These are phyloP conservation scores for Tolypocladium cylindrosporum DNA, from an alignment of 2,329 filamentous ascomycete species.

Conservation along the genomic window DNA sequence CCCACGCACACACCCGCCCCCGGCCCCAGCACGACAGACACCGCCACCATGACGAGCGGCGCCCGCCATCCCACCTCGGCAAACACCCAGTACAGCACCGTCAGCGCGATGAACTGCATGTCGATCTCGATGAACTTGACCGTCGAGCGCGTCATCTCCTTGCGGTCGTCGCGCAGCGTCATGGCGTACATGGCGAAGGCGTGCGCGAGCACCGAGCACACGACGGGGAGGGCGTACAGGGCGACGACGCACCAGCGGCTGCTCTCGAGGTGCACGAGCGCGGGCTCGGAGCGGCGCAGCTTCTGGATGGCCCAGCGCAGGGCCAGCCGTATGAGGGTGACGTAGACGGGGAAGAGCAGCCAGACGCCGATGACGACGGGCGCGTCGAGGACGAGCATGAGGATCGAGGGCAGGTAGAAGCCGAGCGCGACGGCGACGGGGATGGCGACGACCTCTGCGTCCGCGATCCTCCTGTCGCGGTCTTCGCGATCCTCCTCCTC, in stretches of 20 bases:
- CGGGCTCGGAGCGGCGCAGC: slow-evolving; percentile 15
- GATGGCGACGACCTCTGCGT: slow-evolving; percentile 47
- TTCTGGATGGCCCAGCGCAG: slow-evolving; percentile 18
- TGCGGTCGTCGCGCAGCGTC: slow-evolving; percentile 31
- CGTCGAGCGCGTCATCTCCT: slow-evolving; percentile 38
- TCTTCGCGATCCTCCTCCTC: slow-evolving; percentile 8
- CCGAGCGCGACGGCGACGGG: slow-evolving; percentile 37
- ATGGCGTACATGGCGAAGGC: slow-evolving; percentile 29
- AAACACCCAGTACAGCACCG: slow-evolving; percentile 43
- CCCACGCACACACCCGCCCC: slow-evolving; percentile 27
- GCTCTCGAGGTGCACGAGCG: slow-evolving; percentile 32
- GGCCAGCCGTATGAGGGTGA: slow-evolving; percentile 29
- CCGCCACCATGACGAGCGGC: slow-evolving; percentile 19
- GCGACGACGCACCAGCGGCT: slow-evolving; percentile 24
- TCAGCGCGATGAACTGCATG: slow-evolving; percentile 31
- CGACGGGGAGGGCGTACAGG: slow-evolving; percentile 35
- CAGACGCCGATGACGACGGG: slow-evolving; percentile 30
- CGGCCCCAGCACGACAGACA: slow-evolving; percentile 23
- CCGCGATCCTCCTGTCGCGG: slow-evolving; percentile 26
- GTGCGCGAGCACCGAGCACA: slow-evolving; percentile 33
- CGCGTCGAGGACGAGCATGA: slow-evolving; percentile 33
- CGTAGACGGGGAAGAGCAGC: slow-evolving; percentile 42
- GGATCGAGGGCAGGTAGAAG: slow-evolving; percentile 33
- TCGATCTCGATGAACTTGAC: slow-evolving; percentile 38
- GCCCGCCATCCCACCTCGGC: slow-evolving; percentile 37